Conservation (phyloP, 129 eudicot species). For the Rutidosis leptorrhynchoides region DNA sequence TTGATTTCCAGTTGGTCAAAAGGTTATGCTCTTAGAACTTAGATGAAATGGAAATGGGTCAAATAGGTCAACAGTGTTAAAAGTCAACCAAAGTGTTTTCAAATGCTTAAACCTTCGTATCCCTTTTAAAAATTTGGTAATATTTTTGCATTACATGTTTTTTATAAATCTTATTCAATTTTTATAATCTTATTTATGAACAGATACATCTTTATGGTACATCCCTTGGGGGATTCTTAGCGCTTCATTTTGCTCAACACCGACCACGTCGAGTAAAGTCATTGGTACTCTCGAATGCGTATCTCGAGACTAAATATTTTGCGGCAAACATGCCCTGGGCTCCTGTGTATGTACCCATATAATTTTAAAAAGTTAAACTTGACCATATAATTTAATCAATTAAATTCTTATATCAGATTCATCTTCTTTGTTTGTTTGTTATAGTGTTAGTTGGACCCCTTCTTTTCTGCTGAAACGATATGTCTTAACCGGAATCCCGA, state of each 20-base stretch:
- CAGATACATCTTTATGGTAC: conserved; percentile 98
- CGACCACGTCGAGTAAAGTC: conserved; percentile 92
- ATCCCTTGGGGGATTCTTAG: conserved; percentile 94
- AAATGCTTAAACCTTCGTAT: neutral
- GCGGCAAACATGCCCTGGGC: conserved; percentile 96
- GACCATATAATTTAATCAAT: neutral
- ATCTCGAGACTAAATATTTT: conserved; percentile 72
- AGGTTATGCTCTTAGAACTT: neutral
- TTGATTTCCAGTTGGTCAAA: neutral
- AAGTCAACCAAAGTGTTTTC: neutral
- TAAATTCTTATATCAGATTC: neutral
- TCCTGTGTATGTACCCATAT: conserved; percentile 65
- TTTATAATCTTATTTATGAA: neutral
- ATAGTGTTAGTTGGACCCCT: conserved; percentile 97
- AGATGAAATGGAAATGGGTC: neutral
- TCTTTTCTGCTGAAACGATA: conserved; percentile 89
- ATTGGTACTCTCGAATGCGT: conserved; percentile 84
- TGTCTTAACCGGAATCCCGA: conserved; percentile 77
- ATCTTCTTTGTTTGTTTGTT: conserved; percentile 15
- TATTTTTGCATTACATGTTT: neutral
- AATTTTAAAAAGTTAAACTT: neutral
- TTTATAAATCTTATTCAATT: too few relatives aligned
- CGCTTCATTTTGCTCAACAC: conserved; percentile 94
- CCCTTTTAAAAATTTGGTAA: neutral
- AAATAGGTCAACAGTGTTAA: neutral